Conservation (phyloP, 2,329 filamentous ascomycete species). For the Cadophora sp. region DNA sequence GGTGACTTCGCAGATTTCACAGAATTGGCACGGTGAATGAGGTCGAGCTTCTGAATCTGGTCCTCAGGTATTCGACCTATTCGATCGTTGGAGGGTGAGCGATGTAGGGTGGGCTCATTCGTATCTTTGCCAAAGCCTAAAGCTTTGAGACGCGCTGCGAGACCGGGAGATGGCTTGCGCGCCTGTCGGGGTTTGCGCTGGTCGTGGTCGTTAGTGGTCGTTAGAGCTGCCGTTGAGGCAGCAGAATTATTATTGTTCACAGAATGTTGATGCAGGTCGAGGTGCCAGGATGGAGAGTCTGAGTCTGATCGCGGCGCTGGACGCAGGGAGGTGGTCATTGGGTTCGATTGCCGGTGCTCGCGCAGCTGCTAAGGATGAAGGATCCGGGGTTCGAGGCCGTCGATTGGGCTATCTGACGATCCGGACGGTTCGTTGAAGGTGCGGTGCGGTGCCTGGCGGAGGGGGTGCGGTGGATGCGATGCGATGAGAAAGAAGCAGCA, state of each 20-base stretch:
- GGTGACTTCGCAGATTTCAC: conserved; percentile 47
- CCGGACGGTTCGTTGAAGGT: neutral
- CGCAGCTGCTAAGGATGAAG: conserved; percentile 8
- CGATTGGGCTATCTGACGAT: conserved; percentile 4
- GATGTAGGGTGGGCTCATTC: conserved; percentile 30
- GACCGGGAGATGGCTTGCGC: conserved; percentile 68
- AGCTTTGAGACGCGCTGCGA: conserved; percentile 69
- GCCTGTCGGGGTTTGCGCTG: conserved; percentile 38
- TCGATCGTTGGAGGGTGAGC: conserved; percentile 49
- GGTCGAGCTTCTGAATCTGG: conserved; percentile 73
- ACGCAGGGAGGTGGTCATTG: conserved; percentile 17
- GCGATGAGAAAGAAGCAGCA: neutral
- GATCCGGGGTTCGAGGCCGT: conserved; percentile 14
- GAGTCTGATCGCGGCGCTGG: conserved; percentile 30
- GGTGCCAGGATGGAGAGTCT: conserved; percentile 31
- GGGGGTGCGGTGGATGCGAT: neutral
- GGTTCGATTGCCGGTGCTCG: conserved; percentile 20
- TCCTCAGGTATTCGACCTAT: conserved; percentile 75
- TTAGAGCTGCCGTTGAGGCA: conserved; percentile 6
- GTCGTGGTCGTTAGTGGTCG: conserved; percentile 31
- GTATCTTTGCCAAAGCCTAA: conserved; percentile 60
- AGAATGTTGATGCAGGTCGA: conserved; percentile 30
- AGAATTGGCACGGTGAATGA: conserved; percentile 65
- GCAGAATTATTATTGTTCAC: conserved; percentile 27
- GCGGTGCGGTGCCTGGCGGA: neutral